Evolutionary conservation across 257 asterid species (phyloP), one percentile per base, ranked within the genome.

Genomic region (Scutellaria minor): DNA sequence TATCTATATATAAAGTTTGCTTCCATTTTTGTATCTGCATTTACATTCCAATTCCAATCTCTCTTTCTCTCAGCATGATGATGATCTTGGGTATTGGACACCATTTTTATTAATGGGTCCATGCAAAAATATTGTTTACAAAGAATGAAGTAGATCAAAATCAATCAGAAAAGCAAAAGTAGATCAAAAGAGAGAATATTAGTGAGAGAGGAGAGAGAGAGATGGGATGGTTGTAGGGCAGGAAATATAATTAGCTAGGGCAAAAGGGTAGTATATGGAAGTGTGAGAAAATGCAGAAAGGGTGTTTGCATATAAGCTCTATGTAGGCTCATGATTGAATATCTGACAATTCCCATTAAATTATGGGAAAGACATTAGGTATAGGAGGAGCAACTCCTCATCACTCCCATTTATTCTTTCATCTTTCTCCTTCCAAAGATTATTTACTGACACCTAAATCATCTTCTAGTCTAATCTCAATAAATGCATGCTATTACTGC

Each of bases 261-360:
- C 80, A 74, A 77, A 79, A 66, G 62, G 31, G n/a, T 10, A 22
- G 58, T 37, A 46, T 39, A 22, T 55, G n/a, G 39, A 18, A 20
- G 15, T 66, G 37, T 27, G 50, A 14, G 64, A 60, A 18, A 27
- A 24, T 50, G 68, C 67, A 70, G 66, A 48, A 24, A 9, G 7
- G n/a, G 47, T 55, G 54, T 37, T 46, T 52, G 15, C 42, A 10
- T 35, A 35, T 13, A 46, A 24, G 27, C 27, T 1, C 1, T 35
- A 40, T 50, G 64, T 74, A 75, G 80, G 51, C 81, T 75, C 83
- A 82, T 82, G 61, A 82, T 82, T 82, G 83, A 82, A 45, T 20
- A 63, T 75, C 86, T 82, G 86, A 82, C 86, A 78, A 5, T 18
- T 0, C 13, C 69, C 68, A 71, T 75, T 81, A 64, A 63, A 22